Conservation (phyloP, 2,329 filamentous ascomycete genomes). For the Hymenoscyphus linearis region DNA sequence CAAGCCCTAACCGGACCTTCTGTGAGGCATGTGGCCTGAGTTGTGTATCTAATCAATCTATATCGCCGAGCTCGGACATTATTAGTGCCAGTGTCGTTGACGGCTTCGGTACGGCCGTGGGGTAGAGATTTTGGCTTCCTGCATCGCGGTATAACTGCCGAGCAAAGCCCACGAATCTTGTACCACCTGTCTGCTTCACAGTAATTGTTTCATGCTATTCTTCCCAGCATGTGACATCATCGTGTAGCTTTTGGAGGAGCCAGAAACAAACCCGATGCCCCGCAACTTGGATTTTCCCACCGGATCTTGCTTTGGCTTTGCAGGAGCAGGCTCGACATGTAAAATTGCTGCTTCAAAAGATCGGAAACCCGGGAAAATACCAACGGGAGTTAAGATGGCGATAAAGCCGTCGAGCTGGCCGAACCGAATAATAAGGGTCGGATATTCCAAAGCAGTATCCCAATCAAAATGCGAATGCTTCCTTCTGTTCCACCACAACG, state of each 20-base stretch:
- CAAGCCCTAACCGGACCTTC: background rate
- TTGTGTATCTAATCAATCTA: background rate
- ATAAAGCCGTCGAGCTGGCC: background rate
- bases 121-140: background rate
- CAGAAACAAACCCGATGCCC: background rate
- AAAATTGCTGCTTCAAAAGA: background rate
- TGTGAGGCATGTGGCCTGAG: background rate
- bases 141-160: background rate
- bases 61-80: background rate
- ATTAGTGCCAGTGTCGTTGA: background rate
- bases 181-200: background rate
- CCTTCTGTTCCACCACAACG: background rate
- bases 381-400: background rate
- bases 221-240: background rate
- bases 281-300: background rate
- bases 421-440: background rate
- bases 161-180: background rate
- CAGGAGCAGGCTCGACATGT: background rate
- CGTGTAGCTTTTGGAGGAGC: background rate
- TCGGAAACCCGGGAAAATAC: background rate
- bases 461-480: background rate
- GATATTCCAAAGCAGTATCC: background rate
- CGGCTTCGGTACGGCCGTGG: background rate
- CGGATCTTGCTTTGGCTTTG: background rate
- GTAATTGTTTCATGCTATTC: background rate